Evolutionary conservation across 2,329 filamentous ascomycete genomes (phyloP), one percentile per base, ranked within the genome.

Genomic region (Daldinia sp.): DNA sequence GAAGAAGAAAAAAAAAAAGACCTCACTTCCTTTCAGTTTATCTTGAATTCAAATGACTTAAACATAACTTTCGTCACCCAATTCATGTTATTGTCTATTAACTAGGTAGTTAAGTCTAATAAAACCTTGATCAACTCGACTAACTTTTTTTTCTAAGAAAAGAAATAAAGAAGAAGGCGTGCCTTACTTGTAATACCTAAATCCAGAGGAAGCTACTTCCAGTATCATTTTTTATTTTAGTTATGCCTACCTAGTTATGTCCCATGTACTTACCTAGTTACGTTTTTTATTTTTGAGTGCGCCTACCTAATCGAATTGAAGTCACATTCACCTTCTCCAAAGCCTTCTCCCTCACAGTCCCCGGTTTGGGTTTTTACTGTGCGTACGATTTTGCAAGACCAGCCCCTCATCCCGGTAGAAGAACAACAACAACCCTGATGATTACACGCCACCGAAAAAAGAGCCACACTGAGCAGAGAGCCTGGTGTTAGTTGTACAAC

Each of bases 401-500:
- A 74, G 69, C 69, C 73, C 70, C 71, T 64, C 54, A 73, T 63
- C 65, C 73, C 66, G 66, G 60, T 63, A 68, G 56, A 54, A 54
- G 18, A 39, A 54, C 51, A 35, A 54, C 51, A 54, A 66, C 51
- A 66, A 71, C 65, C 65, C 61, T 67, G 66, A 64, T 67, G 66
- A 64, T 69, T 72, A 72, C 70, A 73, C 73, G 71, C 70, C 69
- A 69, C 73, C 67, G 61, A 69, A 37, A 70, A 64, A 68, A 59
- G 72, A 74, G 71, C 72, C 71, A 74, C 67, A 74, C 66, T 71
- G 69, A 60, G 37, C 59, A 68, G 70, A 72, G 69, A 65, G 64
- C 63, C 46, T 71, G 63, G 69, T 73, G 65, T 69, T 70, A 68
- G 73, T 69, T 74, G 73, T 73, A 76, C 73, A 68, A 74, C 70